phyloP scores from a whole-genome alignment of 768 basidiomycete species.

The Megacollybia marginata region DNA sequence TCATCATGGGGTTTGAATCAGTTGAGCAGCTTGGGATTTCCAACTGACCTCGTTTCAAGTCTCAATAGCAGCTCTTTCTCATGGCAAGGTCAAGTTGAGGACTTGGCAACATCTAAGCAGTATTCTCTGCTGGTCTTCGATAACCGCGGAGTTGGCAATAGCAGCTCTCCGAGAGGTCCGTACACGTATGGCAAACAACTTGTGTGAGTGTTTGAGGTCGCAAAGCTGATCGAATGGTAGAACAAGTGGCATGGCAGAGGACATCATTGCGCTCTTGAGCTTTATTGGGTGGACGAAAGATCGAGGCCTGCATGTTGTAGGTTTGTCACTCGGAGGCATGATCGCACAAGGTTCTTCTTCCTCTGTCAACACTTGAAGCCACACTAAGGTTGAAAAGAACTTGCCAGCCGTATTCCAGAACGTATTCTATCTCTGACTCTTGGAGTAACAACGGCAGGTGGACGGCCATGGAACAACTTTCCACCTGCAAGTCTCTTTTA shows the following conservation, averaged over 20 bases:
- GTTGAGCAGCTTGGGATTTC: background rate
- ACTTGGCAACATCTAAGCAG: conserved; percentile 44
- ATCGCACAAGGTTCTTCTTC: conserved; percentile 61
- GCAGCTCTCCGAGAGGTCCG: conserved; percentile 61
- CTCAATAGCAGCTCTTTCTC: conserved; percentile 57
- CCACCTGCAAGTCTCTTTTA: conserved; percentile 43
- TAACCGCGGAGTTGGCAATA: conserved; percentile 79
- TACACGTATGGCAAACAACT: conserved; percentile 65
- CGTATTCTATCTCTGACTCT: conserved; percentile 63
- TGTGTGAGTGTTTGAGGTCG: too few species aligned
- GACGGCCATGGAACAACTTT: conserved; percentile 46
- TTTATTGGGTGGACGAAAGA: conserved; percentile 63
- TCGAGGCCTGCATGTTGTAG: conserved; percentile 61
- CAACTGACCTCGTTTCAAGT: conserved; percentile 23
- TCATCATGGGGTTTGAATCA: conserved; percentile 70
- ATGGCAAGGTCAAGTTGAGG: conserved; percentile 57
- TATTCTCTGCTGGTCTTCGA: conserved; percentile 72
- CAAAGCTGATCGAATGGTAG: conserved; percentile 25
- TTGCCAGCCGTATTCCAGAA: conserved; percentile 57
- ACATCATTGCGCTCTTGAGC: conserved; percentile 58
- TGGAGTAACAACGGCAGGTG: conserved; percentile 64
- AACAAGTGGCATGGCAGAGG: conserved; percentile 73
- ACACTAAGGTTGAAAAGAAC: conserved; percentile 33
- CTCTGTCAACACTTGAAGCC: conserved; percentile 2
- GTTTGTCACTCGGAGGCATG: conserved; percentile 78